Evolutionary conservation across 2,329 filamentous ascomycete species (phyloP).

Genomic region (Alternaria gansuensis): DNA sequence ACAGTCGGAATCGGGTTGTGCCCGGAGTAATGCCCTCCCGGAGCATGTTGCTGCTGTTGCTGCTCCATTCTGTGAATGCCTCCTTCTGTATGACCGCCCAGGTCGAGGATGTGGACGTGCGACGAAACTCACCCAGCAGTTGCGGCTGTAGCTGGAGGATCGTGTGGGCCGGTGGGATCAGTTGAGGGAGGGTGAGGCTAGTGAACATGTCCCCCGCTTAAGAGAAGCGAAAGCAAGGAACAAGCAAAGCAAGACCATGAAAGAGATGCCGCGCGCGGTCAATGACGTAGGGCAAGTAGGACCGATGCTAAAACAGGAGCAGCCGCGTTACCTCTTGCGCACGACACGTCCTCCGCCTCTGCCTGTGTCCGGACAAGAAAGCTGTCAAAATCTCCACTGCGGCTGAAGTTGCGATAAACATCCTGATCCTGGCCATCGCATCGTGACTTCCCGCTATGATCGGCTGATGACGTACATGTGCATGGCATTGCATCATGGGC

Average conservation of each 20-base stretch:
- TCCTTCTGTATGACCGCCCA: slow-evolving; percentile 15
- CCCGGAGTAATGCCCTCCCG: slow-evolving; percentile 79
- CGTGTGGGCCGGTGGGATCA: slow-evolving; percentile 7
- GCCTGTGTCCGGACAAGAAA: slow-evolving; percentile 15
- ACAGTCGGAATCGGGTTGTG: slow-evolving; percentile 87
- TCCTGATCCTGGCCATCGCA: slow-evolving; percentile 21
- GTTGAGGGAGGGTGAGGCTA: slow-evolving; percentile 8
- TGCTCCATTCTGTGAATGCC: slow-evolving; percentile 53
- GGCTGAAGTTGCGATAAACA: slow-evolving; percentile 22
- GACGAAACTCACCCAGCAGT: slow-evolving; percentile 21
- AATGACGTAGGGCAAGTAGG: slow-evolving; percentile 31
- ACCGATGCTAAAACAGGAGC: slow-evolving; percentile 17
- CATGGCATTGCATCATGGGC: slow-evolving; percentile 11
- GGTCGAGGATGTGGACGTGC: slow-evolving; percentile 10
- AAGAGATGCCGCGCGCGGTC: slow-evolving; percentile 17
- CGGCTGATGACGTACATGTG: slow-evolving; percentile 27
- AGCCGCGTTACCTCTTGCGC: slow-evolving; percentile 24
- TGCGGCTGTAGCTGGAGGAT: slow-evolving; percentile 17
- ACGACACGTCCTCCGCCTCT: slow-evolving; percentile 19
- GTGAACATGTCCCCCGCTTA: slow-evolving; percentile 19
- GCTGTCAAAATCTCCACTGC: slow-evolving; percentile 26
- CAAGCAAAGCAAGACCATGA: slow-evolving; percentile 11
- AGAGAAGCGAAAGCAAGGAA: slow-evolving; percentile 32
- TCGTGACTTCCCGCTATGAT: slow-evolving; percentile 22
- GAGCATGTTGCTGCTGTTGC: slow-evolving; percentile 58